These are phyloP conservation scores for Aspergillus niger DNA, from an alignment of 2,329 filamentous ascomycete species.

Conservation along the genomic window DNA sequence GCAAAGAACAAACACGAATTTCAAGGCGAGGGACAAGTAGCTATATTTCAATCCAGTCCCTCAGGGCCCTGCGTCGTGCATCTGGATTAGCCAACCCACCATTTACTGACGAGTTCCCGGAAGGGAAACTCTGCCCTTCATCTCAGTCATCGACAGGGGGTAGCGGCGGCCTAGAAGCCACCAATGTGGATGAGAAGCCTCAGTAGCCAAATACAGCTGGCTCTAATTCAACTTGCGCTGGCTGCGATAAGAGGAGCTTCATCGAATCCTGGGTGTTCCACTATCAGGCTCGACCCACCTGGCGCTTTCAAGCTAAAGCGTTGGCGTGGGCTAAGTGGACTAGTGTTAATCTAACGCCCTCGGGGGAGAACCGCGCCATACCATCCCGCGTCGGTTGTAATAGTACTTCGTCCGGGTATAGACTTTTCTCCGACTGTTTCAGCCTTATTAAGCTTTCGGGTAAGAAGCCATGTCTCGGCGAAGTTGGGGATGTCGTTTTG, in stretches of 20 bases:
- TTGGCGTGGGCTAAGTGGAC: background rate
- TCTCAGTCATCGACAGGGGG: background rate
- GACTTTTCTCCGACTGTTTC: background rate
- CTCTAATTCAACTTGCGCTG: background rate
- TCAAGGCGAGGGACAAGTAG: background rate
- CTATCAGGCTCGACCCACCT: background rate
- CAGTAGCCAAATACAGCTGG: background rate
- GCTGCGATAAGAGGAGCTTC: background rate
- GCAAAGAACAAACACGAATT: background rate
- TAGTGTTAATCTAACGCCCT: conserved; percentile 1
- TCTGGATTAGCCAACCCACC: background rate
- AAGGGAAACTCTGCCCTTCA: conserved; percentile 6
- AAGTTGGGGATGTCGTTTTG: background rate
- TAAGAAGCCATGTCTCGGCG: background rate
- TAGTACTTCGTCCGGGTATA: background rate
- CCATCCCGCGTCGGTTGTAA: background rate
- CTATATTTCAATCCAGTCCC: background rate
- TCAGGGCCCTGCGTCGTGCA: background rate
- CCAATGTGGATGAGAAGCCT: background rate
- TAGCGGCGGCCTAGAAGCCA: background rate
- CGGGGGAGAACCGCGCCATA: background rate
- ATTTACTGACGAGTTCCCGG: background rate
- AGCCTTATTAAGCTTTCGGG: background rate
- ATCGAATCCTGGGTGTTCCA: conserved; percentile 3
- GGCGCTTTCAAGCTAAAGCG: background rate